Evolutionary conservation across 192 early-diverging fungal species (phyloP), one percentile per base, ranked within the genome.

Genomic region (Chytriomyces hyalinus): DNA sequence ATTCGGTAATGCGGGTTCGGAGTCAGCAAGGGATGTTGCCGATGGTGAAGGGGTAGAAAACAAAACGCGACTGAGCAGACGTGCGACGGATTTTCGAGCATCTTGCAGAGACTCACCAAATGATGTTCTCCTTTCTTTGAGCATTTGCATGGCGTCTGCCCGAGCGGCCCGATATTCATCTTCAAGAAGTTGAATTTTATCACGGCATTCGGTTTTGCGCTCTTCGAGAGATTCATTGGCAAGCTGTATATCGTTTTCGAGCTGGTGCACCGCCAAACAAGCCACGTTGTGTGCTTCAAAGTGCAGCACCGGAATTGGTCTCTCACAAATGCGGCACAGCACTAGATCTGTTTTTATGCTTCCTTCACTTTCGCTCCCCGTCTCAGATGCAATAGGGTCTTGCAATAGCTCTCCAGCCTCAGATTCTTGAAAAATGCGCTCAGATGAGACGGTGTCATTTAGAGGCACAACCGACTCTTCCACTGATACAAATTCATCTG

Each of bases 291-390:
- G 94, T 75, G 89, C 87, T 76, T 92, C 91, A 80, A 95, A 95
- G 50, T 91, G 86, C 5, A 89, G 72, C 7, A 87, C 88, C 6
- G 93, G 91, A 51, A 93, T 85, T 57, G 81, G 85, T 50, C 89
- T 81, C 70, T 95, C 94, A 67, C 94, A 95, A 28, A 95, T 90
- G 61, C 90, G 88, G 76, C 94, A 95, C 4, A 94, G 83, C 0
- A 90, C 89, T 1, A 87, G 66, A 60, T 89, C 84, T 15, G 76
- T 65, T 59, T 60, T 78, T 4, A 80, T 78, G 46, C 79, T 17
- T n/a, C 26, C 13, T 61, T 57, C 61, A 20, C 80, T 69, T 57
- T 57, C 53, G 68, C 77, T 67, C 36, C 36, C n/a, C 15, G 64
- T 11, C 10, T 48, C 22, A 17, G 49, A 20, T 7, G 9, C 63